Conservation (phyloP, 2,329 filamentous ascomycete genomes). For the Rhexocercosporidium sp. region DNA sequence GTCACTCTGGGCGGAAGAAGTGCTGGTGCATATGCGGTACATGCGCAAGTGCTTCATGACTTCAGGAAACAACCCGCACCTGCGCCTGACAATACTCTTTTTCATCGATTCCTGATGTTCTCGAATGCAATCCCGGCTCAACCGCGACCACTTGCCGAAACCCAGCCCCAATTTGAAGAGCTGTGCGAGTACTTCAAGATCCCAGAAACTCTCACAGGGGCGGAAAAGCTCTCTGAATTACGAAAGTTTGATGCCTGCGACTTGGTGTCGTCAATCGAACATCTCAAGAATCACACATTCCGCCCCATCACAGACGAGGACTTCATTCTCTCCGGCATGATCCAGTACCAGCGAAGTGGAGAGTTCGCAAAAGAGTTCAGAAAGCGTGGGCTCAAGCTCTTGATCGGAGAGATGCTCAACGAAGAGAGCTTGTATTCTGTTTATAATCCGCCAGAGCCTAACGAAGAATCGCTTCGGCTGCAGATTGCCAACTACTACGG, state of each 20-base stretch:
- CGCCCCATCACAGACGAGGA: constrained; percentile 50
- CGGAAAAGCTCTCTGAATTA: constrained; percentile 43
- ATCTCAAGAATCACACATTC: constrained; percentile 52
- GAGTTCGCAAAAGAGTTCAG: constrained; percentile 47
- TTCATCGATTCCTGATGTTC: constrained; percentile 49
- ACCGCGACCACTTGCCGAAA: constrained; percentile 46
- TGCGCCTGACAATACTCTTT: constrained; percentile 25
- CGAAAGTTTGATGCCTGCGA: constrained; percentile 42
- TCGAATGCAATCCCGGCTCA: constrained; percentile 54
- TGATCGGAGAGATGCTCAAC: constrained; percentile 51
- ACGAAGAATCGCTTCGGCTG: constrained; percentile 43
- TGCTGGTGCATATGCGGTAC: constrained; percentile 47
- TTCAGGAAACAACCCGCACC: background rate
- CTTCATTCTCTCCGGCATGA: constrained; percentile 48
- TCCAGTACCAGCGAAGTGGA: constrained; percentile 46
- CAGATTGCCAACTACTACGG: constrained; percentile 52
- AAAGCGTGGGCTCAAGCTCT: constrained; percentile 42
- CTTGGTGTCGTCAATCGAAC: constrained; percentile 44
- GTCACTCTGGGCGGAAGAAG: constrained; percentile 52
- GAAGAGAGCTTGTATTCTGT: constrained; percentile 51
- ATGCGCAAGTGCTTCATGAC: constrained; percentile 16
- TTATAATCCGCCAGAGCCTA: constrained; percentile 46
- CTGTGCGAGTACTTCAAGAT: constrained; percentile 46
- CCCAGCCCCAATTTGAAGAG: constrained; percentile 50
- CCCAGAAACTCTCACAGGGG: constrained; percentile 26